phyloP scores from a whole-genome alignment of 2,329 filamentous ascomycete genomes.

The Verticillium longisporum region DNA sequence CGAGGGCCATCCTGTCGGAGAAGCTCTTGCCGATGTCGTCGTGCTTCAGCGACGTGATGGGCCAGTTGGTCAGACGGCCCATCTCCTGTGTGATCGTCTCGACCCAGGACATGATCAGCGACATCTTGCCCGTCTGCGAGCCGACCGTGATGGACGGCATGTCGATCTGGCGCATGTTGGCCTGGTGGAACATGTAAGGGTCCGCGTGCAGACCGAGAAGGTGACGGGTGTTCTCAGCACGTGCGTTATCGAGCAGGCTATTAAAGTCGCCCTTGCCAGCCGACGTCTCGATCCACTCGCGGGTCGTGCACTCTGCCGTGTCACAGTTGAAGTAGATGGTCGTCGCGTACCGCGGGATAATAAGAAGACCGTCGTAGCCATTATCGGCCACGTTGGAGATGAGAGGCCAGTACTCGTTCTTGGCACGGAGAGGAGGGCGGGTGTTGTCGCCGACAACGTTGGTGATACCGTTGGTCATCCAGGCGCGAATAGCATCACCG shows the following conservation, averaged over 20 bases:
- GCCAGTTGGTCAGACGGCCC: constrained; percentile 34
- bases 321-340: constrained; percentile 62
- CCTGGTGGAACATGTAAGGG: constrained; percentile 57
- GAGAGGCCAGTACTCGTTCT: not conserved
- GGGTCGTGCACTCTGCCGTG: constrained; percentile 45
- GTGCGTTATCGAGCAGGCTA: constrained; percentile 42
- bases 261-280: constrained; percentile 45
- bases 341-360: constrained; percentile 53
- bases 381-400: constrained; percentile 36
- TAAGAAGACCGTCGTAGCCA: constrained; percentile 47
- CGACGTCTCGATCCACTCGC: constrained; percentile 56
- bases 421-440: constrained; percentile 44
- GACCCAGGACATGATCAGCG: constrained; percentile 52
- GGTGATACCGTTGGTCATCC: constrained; percentile 49
- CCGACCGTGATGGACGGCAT: constrained; percentile 40
- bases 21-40: constrained; percentile 47
- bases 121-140: constrained; percentile 34
- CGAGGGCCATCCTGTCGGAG: constrained; percentile 44
- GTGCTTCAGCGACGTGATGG: constrained; percentile 17
- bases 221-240: constrained; percentile 46
- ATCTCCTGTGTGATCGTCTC: constrained; percentile 48
- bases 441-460: constrained; percentile 59
- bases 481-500: constrained; percentile 52
- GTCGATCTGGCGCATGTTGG: constrained; percentile 48
- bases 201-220: constrained; percentile 49